Evolutionary conservation across 2,329 filamentous ascomycete genomes (phyloP), one percentile per base, ranked within the genome.

Genomic region (Pyrenophora graminea): DNA sequence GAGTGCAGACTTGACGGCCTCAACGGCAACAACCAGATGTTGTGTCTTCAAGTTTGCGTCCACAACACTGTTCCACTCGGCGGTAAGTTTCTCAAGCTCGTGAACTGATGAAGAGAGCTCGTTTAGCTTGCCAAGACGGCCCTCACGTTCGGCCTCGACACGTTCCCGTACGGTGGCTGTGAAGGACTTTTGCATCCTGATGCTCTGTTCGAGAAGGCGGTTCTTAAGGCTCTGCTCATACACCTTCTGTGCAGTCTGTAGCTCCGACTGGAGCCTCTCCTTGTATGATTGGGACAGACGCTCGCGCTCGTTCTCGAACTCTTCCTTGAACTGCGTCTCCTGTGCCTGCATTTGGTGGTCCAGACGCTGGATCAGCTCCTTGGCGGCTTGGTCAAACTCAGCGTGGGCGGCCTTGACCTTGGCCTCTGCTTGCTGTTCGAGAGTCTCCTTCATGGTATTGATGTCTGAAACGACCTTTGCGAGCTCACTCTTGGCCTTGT

Each of bases 11-110:
- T 90, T 88, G 44, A 97, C 91, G 33, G 93, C 91, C 71, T 99
- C 94, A 25, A 97, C 89, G 17, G 94, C 94, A 31, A 99, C 91
- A 70, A 97, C 91, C 23, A 99, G 86, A 77, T 97, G 92, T 76
- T 99, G 94, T 0, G 94, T 97, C 75, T 90, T 88, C 57, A 97
- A 84, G 76, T 94, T 97, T 53, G 84, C 81, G 71, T 97, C 91
- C 18, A 99, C 85, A 32, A 97, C 90, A 34, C 86, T 85, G 75
- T 93, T 95, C 91, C 91, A 97, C 60, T 91, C 88, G 1, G 85
- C 84, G 1, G 92, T 95, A 47, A 99, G 84, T 74, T 87, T 86
- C 77, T 97, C 92, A 10, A 99, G 85, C 64, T 95, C 90, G 33
- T 82, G 80, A 15, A 99, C 90, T 10, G 87, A 87, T 30, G 84